phyloP scores from a whole-genome alignment of 257 asterid genomes.

The Salvia splendens region DNA sequence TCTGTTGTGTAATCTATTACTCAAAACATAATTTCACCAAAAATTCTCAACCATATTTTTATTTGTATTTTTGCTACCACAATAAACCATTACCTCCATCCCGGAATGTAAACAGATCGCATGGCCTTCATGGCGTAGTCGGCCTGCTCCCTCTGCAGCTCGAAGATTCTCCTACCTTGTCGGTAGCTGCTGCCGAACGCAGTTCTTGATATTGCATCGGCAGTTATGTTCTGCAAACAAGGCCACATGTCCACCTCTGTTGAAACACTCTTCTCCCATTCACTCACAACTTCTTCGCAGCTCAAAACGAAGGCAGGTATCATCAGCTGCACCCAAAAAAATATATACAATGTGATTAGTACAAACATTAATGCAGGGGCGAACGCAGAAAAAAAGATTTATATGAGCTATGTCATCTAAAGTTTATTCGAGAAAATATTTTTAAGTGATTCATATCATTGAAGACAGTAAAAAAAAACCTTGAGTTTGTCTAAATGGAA shows the following conservation, averaged over 20 bases:
- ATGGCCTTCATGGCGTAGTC: conserved; percentile 21
- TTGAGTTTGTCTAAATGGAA: conserved; percentile 57
- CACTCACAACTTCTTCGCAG: conserved; percentile 28
- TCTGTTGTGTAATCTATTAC: too few species aligned
- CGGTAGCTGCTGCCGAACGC: conserved; percentile 59
- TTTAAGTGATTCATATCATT: too few species aligned
- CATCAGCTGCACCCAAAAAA: conserved; percentile 30
- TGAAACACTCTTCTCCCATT: neutral
- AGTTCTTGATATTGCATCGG: conserved; percentile 56
- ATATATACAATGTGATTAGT: too few species aligned
- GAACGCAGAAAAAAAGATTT: too few species aligned
- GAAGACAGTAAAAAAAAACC: conserved; percentile 12
- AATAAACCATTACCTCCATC: conserved; percentile 40
- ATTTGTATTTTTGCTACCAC: too few species aligned
- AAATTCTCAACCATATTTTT: too few species aligned
- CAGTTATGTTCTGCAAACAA: conserved; percentile 35
- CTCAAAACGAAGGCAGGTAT: conserved; percentile 46
- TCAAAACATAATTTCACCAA: too few species aligned
- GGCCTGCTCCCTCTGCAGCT: conserved; percentile 49
- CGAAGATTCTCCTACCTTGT: conserved; percentile 51
- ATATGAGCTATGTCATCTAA: too few species aligned
- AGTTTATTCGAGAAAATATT: too few species aligned
- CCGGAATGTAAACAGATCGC: conserved; percentile 42
- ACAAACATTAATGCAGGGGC: too few species aligned
- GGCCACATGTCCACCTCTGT: conserved; percentile 56